Evolutionary conservation across 352 stramenopile species (phyloP).

Genomic region (Phytopythium aichiense): DNA sequence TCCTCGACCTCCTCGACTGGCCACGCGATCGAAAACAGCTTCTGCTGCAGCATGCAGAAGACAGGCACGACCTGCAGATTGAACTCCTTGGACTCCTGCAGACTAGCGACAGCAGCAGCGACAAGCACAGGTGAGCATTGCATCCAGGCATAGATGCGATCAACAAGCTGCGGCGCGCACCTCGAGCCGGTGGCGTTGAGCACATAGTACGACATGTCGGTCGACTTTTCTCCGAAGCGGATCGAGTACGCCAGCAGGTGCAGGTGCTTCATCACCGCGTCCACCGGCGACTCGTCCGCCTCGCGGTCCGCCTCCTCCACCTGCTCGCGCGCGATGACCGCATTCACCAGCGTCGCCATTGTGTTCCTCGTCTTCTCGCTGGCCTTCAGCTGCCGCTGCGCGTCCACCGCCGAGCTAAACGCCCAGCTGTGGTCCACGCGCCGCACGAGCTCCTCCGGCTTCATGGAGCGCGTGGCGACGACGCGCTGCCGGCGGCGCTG

Average conservation of each 20-base stretch:
- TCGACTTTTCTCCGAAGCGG: conserved; percentile 31
- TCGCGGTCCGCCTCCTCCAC: conserved; percentile 7
- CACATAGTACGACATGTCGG: conserved; percentile 53
- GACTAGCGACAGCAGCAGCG: conserved; percentile 2
- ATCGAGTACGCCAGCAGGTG: conserved; percentile 47
- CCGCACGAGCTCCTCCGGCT: conserved; percentile 15
- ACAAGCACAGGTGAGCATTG: neutral
- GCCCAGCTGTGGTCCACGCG: conserved; percentile 29
- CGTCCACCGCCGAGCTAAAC: conserved; percentile 35
- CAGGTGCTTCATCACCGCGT: conserved; percentile 27
- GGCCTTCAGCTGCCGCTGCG: conserved; percentile 25
- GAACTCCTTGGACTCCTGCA: conserved; percentile 29
- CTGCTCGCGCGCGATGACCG: neutral
- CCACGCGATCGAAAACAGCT: conserved; percentile 46
- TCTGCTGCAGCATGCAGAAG: conserved; percentile 40
- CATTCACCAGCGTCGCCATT: conserved; percentile 2
- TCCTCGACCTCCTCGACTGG: conserved; percentile 21
- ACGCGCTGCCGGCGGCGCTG: conserved; percentile 22
- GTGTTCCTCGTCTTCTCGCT: neutral
- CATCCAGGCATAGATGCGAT: neutral
- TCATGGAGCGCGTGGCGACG: conserved; percentile 12
- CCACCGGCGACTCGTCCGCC: conserved; percentile 15
- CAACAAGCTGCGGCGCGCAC: neutral
- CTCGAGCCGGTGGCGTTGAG: conserved; percentile 33
- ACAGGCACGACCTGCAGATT: conserved; percentile 49